Percentiles rank a stretch among this genome's conserved stretches.
Evolutionary conservation across 768 basidiomycete species (phyloP).

Genomic region (Tricholoma saponaceum): DNA sequence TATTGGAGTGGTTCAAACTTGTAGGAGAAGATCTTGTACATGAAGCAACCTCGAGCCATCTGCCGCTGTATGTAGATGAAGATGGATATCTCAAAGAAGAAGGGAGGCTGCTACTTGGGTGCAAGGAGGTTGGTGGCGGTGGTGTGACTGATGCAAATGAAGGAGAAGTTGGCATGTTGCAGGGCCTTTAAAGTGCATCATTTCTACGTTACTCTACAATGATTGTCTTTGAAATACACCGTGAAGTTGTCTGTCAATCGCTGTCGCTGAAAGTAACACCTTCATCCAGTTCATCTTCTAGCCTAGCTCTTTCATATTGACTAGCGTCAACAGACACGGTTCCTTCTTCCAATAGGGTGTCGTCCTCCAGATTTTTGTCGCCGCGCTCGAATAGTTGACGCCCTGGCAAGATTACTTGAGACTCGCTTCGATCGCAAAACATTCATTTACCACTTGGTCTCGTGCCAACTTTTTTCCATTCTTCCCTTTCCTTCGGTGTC

Average conservation of each 20-base stretch:
- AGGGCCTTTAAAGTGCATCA: conserved; percentile 37
- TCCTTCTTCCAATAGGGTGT: conserved; percentile 78
- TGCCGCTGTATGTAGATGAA: conserved; percentile 37
- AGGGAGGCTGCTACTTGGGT: conserved; percentile 53
- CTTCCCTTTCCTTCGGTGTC: conserved; percentile 81
- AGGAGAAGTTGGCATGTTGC: conserved; percentile 51
- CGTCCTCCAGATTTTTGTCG: conserved; percentile 76
- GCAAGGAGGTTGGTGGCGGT: conserved; percentile 51
- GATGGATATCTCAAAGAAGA: conserved; percentile 63
- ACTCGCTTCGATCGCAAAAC: not conserved
- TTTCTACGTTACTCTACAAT: not conserved
- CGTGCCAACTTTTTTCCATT: conserved; percentile 58
- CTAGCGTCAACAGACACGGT: conserved; percentile 84
- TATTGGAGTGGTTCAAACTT: conserved; percentile 67
- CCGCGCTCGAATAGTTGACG: conserved; percentile 85
- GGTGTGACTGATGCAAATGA: conserved; percentile 49
- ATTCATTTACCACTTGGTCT: conserved; percentile 62
- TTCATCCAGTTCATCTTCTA: conserved; percentile 63
- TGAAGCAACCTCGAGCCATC: conserved; percentile 24
- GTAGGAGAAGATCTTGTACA: conserved; percentile 48
- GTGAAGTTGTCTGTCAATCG: conserved; percentile 43
- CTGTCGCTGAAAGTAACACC: conserved; percentile 82
- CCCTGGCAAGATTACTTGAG: conserved; percentile 41
- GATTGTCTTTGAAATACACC: not conserved
- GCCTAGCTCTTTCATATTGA: conserved; percentile 73